Base-by-base conservation (phyloP, 306 rosid species). In the Sophora flavescens region DNA sequence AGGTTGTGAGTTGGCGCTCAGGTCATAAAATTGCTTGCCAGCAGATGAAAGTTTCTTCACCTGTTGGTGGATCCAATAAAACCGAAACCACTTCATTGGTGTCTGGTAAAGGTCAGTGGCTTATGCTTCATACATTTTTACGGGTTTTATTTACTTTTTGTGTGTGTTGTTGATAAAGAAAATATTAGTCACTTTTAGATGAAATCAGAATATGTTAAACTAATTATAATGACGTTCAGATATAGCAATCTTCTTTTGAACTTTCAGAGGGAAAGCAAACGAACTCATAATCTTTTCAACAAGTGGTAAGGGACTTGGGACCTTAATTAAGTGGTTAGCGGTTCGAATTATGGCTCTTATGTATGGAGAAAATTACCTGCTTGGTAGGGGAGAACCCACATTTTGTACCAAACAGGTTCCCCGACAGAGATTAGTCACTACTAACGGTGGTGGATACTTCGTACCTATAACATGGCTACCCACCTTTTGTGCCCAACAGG, bases 1-100 rank as follows among this genome's bases (percentile, higher is more conserved):
- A 90, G 92, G 80, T 59, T 73, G 78, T 26, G 75, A 92, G 86
- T 86, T 88, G 89, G 81, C 78, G 74, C 35, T 59, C 83, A 7
- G 87, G 88, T 80, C 96, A 90, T 71, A 84, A 88, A 75, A 74
- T 51, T 76, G 87, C 84, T 53, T 90, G 91, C 73, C 88, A 81
- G 58, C 66, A 50, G 68, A 26, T 84, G 80, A 82, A 80, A 51
- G 30, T 76, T 64, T 63, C 82, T 82, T 81, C 88, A 60, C 73
- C 73, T 54, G 77, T 63, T 45, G 45, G 67, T 72, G 72, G 79
- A 64, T 54, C 73, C 50, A 71, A 41, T 39, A 9, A 61, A 9
- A 11, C 8, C 28, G 51, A 41, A 45, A 30, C 67, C n/a, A 26
- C 33, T 26, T 39, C 78, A 57, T 33, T 39, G 22, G 70, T 60